Conservation (phyloP, 345 rosid species). For the Anastatica hierochuntica region DNA sequence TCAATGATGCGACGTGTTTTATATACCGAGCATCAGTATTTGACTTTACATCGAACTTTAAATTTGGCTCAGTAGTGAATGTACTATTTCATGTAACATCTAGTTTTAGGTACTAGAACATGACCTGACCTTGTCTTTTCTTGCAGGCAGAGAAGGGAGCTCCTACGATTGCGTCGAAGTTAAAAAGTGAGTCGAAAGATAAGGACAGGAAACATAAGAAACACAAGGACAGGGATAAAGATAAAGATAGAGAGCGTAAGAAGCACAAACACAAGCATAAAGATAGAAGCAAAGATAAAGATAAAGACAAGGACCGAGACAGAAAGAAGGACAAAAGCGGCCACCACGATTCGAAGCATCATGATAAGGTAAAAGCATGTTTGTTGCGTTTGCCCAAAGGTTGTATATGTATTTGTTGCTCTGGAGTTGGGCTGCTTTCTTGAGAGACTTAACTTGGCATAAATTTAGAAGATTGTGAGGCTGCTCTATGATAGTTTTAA, state of each 20-base stretch:
- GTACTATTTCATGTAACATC: background rate
- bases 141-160: slow-evolving; percentile 66
- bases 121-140: background rate
- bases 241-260: slow-evolving; percentile 85
- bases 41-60: background rate
- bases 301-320: slow-evolving; percentile 71
- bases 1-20: too few relatives aligned
- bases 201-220: slow-evolving; percentile 89
- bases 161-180: slow-evolving; percentile 65
- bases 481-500: slow-evolving; percentile 3
- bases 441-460: too few relatives aligned
- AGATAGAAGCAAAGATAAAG: slow-evolving; percentile 80
- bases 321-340: slow-evolving; percentile 70
- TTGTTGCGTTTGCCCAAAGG: background rate
- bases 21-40: too few relatives aligned
- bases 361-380: slow-evolving; percentile 68
- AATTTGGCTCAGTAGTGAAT: background rate
- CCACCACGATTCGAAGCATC: slow-evolving; percentile 76
- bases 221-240: slow-evolving; percentile 78
- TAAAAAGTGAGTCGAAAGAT: slow-evolving; percentile 62
- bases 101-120: background rate
- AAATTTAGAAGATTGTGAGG: too few relatives aligned
- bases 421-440: slow-evolving; percentile 8
- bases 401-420: background rate
- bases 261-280: slow-evolving; percentile 80